Evolutionary conservation across 805 yeast species (phyloP).

Genomic region (Saturnispora sekii): DNA sequence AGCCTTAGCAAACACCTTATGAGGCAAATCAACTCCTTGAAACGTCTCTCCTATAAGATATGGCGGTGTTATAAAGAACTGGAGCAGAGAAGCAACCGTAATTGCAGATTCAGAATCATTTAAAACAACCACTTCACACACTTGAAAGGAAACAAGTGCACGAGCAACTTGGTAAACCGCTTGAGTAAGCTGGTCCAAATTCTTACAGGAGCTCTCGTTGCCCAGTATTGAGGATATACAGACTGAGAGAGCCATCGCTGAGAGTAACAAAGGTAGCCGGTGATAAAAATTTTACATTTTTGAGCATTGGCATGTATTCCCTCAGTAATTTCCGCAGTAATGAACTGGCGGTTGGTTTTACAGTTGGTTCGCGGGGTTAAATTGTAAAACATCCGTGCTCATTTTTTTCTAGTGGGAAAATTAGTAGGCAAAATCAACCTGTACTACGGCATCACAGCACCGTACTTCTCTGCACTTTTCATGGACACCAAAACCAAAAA

Average conservation of each 20-base stretch:
- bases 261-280: background rate
- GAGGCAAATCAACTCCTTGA: conserved; percentile 37
- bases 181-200: conserved; percentile 64
- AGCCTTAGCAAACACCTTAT: conserved; percentile 40
- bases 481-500: background rate
- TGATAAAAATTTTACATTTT: no score
- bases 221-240: conserved; percentile 2
- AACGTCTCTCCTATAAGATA: conserved; percentile 30
- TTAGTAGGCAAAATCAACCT: no score
- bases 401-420: no score
- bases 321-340: no score
- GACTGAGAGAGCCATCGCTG: conserved; percentile 2
- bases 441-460: no score
- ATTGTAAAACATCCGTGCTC: no score
- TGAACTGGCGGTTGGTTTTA: no score
- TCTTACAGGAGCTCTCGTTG: conserved; percentile 15
- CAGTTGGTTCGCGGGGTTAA: no score
- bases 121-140: conserved; percentile 65
- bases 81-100: conserved; percentile 8
- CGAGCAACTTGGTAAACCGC: conserved; percentile 73
- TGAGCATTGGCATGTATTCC: no score
- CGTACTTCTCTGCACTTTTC: no score
- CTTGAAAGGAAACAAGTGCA: conserved; percentile 57
- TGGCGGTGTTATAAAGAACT: conserved; percentile 12
- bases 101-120: conserved; percentile 18